Evolutionary conservation across 2,329 filamentous ascomycete species (phyloP).

Genomic region (Cytospora schulzeri): DNA sequence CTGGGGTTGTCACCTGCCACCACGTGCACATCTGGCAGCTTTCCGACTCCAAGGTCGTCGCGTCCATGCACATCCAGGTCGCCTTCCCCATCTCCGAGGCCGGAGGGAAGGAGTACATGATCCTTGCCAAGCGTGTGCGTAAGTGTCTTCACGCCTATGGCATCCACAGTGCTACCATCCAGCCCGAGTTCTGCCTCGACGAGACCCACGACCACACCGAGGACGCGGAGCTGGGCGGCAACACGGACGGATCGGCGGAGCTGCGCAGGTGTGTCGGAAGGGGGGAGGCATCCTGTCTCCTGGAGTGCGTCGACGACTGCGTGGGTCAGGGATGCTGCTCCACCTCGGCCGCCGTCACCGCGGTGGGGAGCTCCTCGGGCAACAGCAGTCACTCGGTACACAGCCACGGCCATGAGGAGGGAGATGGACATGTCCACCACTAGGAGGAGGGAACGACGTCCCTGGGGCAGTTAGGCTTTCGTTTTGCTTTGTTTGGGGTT

Average conservation of each 20-base stretch:
- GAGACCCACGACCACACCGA: conserved; percentile 44
- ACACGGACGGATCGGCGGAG: conserved; percentile 40
- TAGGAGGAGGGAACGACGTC: conserved; percentile 12
- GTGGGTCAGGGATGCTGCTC: conserved; percentile 49
- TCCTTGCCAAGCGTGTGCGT: conserved; percentile 77
- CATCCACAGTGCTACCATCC: conserved; percentile 96
- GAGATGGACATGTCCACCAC: conserved; percentile 39
- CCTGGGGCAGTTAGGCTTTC: conserved; percentile 7
- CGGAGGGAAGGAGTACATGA: conserved; percentile 83
- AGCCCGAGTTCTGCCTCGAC: conserved; percentile 80
- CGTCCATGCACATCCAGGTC: conserved; percentile 90
- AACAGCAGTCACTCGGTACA: conserved; percentile 37
- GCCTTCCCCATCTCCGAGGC: conserved; percentile 85
- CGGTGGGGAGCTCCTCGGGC: conserved; percentile 35
- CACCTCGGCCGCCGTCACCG: conserved; percentile 26
- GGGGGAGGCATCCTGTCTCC: conserved; percentile 45
- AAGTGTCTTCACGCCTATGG: conserved; percentile 92
- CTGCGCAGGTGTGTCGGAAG: conserved; percentile 28
- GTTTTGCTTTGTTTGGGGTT: conserved; percentile 20
- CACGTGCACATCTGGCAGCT: conserved; percentile 98
- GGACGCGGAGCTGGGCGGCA: conserved; percentile 33
- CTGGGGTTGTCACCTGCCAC: conserved; percentile 87
- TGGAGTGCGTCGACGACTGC: conserved; percentile 56
- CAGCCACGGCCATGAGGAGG: conserved; percentile 33
- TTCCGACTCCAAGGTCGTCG: conserved; percentile 90